Evolutionary conservation across 768 basidiomycete species (phyloP).

Genomic region (Glaciozyma martinii): DNA sequence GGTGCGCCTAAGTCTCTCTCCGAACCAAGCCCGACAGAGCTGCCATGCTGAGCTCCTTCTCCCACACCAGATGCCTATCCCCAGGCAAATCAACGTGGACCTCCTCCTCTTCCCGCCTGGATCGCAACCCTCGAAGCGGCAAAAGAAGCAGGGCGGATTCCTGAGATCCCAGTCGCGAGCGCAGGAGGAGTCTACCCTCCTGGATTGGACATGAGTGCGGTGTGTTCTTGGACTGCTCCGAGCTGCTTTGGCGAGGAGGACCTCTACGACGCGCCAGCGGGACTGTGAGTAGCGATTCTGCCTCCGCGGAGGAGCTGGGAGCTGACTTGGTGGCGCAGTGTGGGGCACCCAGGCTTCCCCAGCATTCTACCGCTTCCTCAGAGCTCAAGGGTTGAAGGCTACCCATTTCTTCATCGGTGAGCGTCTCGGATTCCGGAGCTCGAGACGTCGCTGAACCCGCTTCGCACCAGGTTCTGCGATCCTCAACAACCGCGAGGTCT

Average conservation of each 20-base stretch:
- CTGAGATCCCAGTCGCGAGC: slow-evolving; percentile 53
- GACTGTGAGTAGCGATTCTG: slow-evolving; percentile 42
- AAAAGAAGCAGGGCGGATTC: slow-evolving; percentile 62
- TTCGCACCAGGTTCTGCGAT: slow-evolving; percentile 3
- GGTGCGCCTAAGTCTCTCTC: no score
- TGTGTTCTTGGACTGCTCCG: not conserved
- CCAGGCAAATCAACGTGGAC: no score
- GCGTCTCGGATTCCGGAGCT: not conserved
- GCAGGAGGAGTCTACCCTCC: slow-evolving; percentile 35
- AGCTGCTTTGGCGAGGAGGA: slow-evolving; percentile 47
- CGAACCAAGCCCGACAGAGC: no score
- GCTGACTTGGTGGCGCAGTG: not conserved
- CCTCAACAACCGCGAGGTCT: slow-evolving; percentile 50
- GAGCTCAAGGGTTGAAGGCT: slow-evolving; percentile 49
- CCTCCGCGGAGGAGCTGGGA: no score
- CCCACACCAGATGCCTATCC: no score
- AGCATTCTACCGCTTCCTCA: slow-evolving; percentile 57
- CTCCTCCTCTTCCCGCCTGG: no score
- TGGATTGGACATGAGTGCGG: slow-evolving; percentile 10
- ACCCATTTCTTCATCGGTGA: not conserved
- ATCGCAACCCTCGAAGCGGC: slow-evolving; percentile 47
- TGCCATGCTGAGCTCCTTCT: no score
- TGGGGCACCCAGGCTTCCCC: slow-evolving; percentile 42
- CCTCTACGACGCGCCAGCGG: slow-evolving; percentile 66
- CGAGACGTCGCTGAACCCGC: not conserved